phyloP scores from a whole-genome alignment of 1,284 basidiomycete genomes.

The Flammula alnicola region DNA sequence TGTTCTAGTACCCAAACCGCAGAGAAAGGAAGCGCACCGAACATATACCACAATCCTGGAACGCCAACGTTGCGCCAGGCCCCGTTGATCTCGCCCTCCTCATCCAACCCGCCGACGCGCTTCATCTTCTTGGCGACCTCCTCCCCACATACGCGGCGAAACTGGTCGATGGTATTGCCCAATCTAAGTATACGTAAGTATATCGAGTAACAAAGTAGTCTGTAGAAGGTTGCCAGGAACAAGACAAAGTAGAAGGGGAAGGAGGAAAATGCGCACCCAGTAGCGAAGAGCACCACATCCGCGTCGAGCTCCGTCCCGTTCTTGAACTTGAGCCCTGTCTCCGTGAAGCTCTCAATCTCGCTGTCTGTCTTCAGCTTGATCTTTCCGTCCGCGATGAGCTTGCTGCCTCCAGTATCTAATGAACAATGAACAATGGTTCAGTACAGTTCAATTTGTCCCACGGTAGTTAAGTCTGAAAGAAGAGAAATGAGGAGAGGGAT shows the following conservation, averaged over 20 bases:
- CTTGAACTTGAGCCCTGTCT: constrained; percentile 62
- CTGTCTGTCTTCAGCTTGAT: constrained; percentile 77
- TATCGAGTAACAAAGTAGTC: constrained; percentile 17
- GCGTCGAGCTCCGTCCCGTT: constrained; percentile 67
- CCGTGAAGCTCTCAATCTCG: constrained; percentile 55
- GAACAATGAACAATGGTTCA: constrained; percentile 29
- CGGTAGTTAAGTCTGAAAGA: constrained; percentile 13
- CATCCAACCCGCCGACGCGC: constrained; percentile 65
- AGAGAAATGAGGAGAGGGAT: constrained; percentile 38
- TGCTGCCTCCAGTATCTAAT: constrained; percentile 66
- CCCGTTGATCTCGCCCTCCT: constrained; percentile 66
- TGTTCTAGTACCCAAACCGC: not conserved
- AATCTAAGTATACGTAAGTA: constrained; percentile 44
- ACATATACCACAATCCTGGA: constrained; percentile 59
- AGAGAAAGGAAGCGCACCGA: constrained; percentile 41
- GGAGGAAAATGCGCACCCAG: constrained; percentile 47
- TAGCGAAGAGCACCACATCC: constrained; percentile 73
- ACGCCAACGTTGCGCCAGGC: constrained; percentile 58
- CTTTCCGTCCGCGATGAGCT: constrained; percentile 69
- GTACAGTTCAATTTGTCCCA: not conserved
- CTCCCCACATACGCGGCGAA: constrained; percentile 37
- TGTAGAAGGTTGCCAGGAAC: too few species aligned
- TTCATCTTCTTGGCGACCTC: constrained; percentile 50
- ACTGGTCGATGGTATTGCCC: constrained; percentile 36
- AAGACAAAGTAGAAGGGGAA: not conserved